Conservation (phyloP, 331 rosid species). For the Malus hybrid region DNA sequence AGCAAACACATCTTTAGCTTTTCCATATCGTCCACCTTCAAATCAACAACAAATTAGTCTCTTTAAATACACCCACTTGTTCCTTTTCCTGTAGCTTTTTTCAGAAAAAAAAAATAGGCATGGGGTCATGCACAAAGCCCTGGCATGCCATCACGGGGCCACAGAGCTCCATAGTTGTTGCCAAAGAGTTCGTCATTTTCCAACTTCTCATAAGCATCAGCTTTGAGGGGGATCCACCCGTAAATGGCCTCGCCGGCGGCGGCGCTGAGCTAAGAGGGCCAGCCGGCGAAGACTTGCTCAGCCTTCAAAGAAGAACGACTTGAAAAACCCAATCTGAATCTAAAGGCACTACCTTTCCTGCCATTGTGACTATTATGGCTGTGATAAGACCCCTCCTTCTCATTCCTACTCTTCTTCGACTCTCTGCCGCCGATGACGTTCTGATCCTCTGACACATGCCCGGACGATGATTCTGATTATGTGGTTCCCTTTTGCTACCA, state of each 20-base stretch:
- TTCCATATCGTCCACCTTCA: no score
- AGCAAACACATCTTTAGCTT: no score
- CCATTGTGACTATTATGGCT: neutral
- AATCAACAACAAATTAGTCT: no score
- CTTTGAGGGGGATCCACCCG: slow-evolving; percentile 94
- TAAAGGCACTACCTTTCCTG: slow-evolving; percentile 28
- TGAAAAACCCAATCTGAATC: slow-evolving; percentile 44
- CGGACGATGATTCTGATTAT: neutral
- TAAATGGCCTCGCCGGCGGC: slow-evolving; percentile 81
- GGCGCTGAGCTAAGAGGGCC: slow-evolving; percentile 91
- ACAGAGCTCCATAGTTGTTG: no score
- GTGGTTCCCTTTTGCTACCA: neutral
- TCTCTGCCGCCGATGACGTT: slow-evolving; percentile 10
- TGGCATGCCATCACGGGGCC: no score
- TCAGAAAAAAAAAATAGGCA: no score
- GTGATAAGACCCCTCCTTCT: slow-evolving; percentile 12
- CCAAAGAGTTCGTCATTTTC: slow-evolving; percentile 29
- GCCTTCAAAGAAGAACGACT: slow-evolving; percentile 44
- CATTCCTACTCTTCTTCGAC: slow-evolving; percentile 36
- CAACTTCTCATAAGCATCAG: slow-evolving; percentile 80
- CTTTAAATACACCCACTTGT: no score
- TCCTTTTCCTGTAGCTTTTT: no score
- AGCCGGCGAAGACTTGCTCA: slow-evolving; percentile 86
- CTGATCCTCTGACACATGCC: slow-evolving; percentile 25
- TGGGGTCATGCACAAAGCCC: no score